phyloP scores from a whole-genome alignment of 208 protist species.

The Leishmania major region DNA sequence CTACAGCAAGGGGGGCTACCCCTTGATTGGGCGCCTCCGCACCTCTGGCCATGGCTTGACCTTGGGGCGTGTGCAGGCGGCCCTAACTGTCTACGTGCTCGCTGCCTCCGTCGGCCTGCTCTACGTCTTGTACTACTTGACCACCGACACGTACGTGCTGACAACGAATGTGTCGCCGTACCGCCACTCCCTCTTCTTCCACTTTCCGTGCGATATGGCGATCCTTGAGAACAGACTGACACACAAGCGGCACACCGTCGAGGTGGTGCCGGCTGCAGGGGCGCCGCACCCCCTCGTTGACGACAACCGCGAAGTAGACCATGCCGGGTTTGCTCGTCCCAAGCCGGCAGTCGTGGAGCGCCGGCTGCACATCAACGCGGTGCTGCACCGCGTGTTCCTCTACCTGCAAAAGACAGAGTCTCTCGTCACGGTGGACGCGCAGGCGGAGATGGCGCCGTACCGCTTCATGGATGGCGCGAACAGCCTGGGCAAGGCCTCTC shows the following conservation, averaged over 20 bases:
- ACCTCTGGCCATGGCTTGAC: slow-evolving; percentile 27
- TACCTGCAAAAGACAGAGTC: slow-evolving; percentile 63
- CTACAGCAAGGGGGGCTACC: slow-evolving; percentile 38
- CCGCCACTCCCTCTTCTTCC: slow-evolving; percentile 46
- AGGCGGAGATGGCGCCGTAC: slow-evolving; percentile 41
- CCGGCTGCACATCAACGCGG: slow-evolving; percentile 55
- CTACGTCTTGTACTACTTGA: slow-evolving; percentile 58
- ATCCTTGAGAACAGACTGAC: slow-evolving; percentile 72
- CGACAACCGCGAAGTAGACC: neutral
- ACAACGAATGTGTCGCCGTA: slow-evolving; percentile 63
- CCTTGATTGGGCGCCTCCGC: slow-evolving; percentile 58
- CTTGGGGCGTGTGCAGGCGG: slow-evolving; percentile 27
- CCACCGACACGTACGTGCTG: slow-evolving; percentile 67
- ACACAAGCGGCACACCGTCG: slow-evolving; percentile 27
- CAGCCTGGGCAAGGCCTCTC: slow-evolving; percentile 13
- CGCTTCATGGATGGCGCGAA: slow-evolving; percentile 54
- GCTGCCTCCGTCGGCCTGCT: slow-evolving; percentile 17
- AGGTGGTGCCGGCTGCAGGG: slow-evolving; percentile 8
- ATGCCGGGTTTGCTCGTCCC: neutral
- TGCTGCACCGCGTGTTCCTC: slow-evolving; percentile 62
- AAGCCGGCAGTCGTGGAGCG: slow-evolving; percentile 23
- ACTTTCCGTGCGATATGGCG: slow-evolving; percentile 73
- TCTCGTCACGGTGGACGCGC: slow-evolving; percentile 50
- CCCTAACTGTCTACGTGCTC: slow-evolving; percentile 34
- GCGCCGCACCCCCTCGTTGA: neutral